Percentiles rank a stretch among this genome's conserved stretches.
Evolutionary conservation across 495 filamentous ascomycete genomes (phyloP).

Genomic region (Podospora pseudoanserina): DNA sequence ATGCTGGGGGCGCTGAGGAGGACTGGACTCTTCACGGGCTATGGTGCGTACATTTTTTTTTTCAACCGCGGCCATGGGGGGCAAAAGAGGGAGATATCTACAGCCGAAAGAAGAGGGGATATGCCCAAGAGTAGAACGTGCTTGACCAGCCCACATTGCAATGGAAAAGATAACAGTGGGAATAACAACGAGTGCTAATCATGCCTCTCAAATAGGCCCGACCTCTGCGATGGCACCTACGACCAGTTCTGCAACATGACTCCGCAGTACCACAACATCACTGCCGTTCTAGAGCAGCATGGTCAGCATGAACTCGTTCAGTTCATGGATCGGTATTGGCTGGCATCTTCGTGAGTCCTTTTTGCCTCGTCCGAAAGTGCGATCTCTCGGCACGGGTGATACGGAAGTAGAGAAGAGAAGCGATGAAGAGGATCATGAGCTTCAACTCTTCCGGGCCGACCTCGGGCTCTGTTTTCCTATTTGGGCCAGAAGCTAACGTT

Average conservation of each 20-base stretch:
- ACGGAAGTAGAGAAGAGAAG: not conserved
- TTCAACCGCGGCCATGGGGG: not conserved
- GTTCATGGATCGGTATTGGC: constrained; percentile 81
- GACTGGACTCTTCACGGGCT: constrained; percentile 89
- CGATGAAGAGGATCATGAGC: not conserved
- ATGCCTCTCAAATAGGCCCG: constrained; percentile 53
- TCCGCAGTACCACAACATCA: constrained; percentile 69
- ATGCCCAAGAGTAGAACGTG: not conserved
- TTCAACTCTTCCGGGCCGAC: not conserved
- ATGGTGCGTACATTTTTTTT: constrained; percentile 44
- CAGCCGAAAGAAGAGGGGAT: not conserved
- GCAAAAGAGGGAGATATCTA: not conserved
- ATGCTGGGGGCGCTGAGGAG: constrained; percentile 64
- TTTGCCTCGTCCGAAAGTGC: not conserved
- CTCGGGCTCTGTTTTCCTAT: not conserved
- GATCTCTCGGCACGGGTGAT: not conserved
- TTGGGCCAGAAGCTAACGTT: not conserved
- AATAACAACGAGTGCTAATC: not conserved
- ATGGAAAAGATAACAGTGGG: not conserved
- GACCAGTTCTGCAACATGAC: constrained; percentile 66
- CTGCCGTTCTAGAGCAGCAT: constrained; percentile 57
- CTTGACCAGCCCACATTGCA: not conserved
- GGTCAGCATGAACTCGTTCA: constrained; percentile 59
- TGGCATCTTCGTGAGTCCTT: constrained; percentile 41
- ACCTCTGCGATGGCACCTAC: constrained; percentile 79